Percentiles rank a stretch among this genome's conserved stretches.
phyloP scores from a whole-genome alignment of 495 filamentous ascomycete genomes.

The Penicillium cataractarum region DNA sequence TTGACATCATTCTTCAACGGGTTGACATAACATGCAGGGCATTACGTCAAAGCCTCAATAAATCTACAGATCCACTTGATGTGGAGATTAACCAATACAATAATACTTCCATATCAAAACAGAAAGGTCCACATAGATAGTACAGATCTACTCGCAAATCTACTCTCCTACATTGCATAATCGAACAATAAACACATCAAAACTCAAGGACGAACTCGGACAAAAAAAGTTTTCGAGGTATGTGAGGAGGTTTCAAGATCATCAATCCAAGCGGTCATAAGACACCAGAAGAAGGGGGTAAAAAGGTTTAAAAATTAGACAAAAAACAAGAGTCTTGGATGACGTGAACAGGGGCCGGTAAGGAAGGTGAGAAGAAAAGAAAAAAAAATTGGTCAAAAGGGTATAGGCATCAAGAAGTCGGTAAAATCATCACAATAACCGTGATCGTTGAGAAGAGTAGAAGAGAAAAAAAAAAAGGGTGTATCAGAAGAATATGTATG shows the following conservation, averaged over 20 bases:
- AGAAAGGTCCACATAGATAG: not conserved
- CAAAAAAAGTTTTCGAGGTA: not conserved
- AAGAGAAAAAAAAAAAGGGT: conserved; percentile 17
- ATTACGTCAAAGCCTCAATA: not conserved
- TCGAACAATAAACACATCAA: not conserved
- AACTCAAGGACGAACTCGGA: not conserved
- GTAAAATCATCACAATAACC: conserved; percentile 29
- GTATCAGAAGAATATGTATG: conserved; percentile 26
- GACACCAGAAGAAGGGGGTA: conserved; percentile 7
- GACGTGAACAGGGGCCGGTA: conserved; percentile 16
- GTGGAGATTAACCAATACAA: not conserved
- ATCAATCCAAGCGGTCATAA: conserved; percentile 18
- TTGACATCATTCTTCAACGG: not conserved
- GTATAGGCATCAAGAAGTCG: conserved; percentile 37
- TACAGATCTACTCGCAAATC: not conserved
- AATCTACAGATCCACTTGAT: not conserved
- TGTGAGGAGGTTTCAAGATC: conserved; percentile 11
- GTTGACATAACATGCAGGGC: too few species aligned
- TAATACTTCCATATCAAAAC: not conserved
- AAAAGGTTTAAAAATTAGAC: conserved; percentile 5
- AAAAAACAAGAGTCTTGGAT: conserved; percentile 20
- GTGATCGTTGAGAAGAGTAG: conserved; percentile 19
- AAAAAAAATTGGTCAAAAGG: conserved; percentile 22
- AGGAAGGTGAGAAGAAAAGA: conserved; percentile 12
- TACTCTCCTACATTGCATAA: not conserved